phyloP scores from a whole-genome alignment of 257 asterid genomes.

The Plantago major region DNA sequence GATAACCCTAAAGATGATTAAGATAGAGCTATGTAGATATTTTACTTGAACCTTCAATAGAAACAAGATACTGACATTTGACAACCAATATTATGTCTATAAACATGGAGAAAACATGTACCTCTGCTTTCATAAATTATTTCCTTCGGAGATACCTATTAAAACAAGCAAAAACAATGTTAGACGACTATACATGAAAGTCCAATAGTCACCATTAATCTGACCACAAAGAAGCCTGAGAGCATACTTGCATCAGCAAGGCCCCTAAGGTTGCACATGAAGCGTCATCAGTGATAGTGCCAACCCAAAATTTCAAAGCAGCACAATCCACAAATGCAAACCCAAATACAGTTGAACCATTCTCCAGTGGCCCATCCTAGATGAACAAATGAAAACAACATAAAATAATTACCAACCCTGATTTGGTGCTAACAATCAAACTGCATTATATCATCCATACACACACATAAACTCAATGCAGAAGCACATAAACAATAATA shows the following conservation, averaged over 20 bases:
- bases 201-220: constrained; percentile 19
- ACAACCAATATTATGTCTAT: constrained; percentile 7
- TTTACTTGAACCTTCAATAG: constrained; percentile 18
- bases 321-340: constrained; percentile 98
- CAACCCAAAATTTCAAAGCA: constrained; percentile 88
- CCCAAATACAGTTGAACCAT: constrained; percentile 62
- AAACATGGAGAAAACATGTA: constrained; percentile 27
- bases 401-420: constrained; percentile 5
- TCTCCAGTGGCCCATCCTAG: constrained; percentile 45
- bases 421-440: constrained; percentile 4
- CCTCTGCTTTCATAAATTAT: constrained; percentile 59
- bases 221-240: constrained; percentile 19
- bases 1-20: constrained; percentile 58
- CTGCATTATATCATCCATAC: neutral
- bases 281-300: constrained; percentile 74
- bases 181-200: constrained; percentile 23
- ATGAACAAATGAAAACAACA: constrained; percentile 24
- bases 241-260: constrained; percentile 76
- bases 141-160: constrained; percentile 71
- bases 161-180: constrained; percentile 19
- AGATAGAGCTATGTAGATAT: constrained; percentile 21
- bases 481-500: constrained; percentile 11
- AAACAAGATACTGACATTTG: neutral
- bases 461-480: neutral
- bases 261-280: constrained; percentile 95